These are phyloP conservation scores for Coix lacrymajobi DNA, from an alignment of 176 grass and related monocot genomes.

Conservation along the genomic window DNA sequence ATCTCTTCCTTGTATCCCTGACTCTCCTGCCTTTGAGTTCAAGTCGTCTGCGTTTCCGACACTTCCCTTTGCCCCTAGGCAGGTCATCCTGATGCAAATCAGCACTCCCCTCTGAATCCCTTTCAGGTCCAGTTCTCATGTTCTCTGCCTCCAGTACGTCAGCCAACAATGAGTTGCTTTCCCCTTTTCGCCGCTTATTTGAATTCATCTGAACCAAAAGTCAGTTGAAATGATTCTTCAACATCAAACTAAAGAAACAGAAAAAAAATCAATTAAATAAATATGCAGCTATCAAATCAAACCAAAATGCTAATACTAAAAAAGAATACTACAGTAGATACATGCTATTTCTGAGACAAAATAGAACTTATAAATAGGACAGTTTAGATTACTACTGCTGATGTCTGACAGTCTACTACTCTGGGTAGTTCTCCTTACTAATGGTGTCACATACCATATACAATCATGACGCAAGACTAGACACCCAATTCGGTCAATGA, in stretches of 20 bases:
- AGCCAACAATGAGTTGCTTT: slow-evolving; percentile 24
- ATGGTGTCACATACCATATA: neutral
- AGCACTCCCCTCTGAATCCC: slow-evolving; percentile 42
- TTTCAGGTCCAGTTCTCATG: slow-evolving; percentile 23
- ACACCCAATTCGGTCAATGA: neutral
- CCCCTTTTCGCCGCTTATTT: slow-evolving; percentile 59
- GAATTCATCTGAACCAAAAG: slow-evolving; percentile 62
- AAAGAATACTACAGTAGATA: slow-evolving; percentile 1
- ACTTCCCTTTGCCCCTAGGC: slow-evolving; percentile 56
- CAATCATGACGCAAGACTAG: neutral
- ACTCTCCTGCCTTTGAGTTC: slow-evolving; percentile 50
- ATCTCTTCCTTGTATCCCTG: slow-evolving; percentile 59
- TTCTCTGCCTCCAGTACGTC: slow-evolving; percentile 40
- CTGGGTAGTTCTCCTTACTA: neutral
- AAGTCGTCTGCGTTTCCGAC: slow-evolving; percentile 59
- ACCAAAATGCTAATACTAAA: neutral
- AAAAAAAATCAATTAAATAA: slow-evolving; percentile 28
- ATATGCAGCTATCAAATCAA: neutral
- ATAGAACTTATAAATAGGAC: neutral
- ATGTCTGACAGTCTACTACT: neutral
- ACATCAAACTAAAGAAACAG: slow-evolving; percentile 23
- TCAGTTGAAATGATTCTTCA: neutral
- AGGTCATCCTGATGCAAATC: slow-evolving; percentile 65
- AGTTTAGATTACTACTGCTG: neutral
- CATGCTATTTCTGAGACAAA: neutral